Evolutionary conservation across 2,329 filamentous ascomycete species (phyloP).

Genomic region (Fusarium circinatum): DNA sequence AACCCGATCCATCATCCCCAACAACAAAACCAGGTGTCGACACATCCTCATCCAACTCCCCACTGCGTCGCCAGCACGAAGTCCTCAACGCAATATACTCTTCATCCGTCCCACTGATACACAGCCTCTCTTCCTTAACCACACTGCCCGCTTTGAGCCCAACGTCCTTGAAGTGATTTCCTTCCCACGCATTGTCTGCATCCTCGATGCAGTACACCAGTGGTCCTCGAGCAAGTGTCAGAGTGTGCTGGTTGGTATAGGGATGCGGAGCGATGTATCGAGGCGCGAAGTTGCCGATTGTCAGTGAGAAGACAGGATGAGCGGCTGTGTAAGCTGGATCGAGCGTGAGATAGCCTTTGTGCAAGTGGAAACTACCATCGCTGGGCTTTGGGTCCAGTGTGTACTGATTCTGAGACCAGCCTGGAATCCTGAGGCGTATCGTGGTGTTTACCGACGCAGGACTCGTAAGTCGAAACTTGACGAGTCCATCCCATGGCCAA

Average conservation of each 20-base stretch:
- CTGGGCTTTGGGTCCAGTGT: slow-evolving; percentile 50
- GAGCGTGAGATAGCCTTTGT: slow-evolving; percentile 61
- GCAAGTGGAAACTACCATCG: slow-evolving; percentile 22
- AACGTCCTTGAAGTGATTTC: slow-evolving; percentile 28
- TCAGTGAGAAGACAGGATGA: slow-evolving; percentile 50
- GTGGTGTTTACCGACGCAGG: slow-evolving; percentile 42
- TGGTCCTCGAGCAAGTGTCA: slow-evolving; percentile 66
- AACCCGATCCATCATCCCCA: accelerated
- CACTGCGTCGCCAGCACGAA: slow-evolving; percentile 1
- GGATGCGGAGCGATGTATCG: slow-evolving; percentile 64
- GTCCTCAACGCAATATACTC: slow-evolving; percentile 21
- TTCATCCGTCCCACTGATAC: not conserved
- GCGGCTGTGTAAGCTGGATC: slow-evolving; percentile 51
- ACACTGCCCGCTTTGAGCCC: not conserved
- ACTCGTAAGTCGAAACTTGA: slow-evolving; percentile 57
- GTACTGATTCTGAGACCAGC: slow-evolving; percentile 56
- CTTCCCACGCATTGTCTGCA: slow-evolving; percentile 27
- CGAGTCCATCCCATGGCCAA: slow-evolving; percentile 67
- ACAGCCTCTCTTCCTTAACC: slow-evolving; percentile 4
- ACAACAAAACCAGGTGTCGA: not conserved
- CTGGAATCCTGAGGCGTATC: slow-evolving; percentile 63
- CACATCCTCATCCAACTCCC: not conserved
- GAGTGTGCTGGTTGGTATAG: slow-evolving; percentile 64
- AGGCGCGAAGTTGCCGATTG: slow-evolving; percentile 57
- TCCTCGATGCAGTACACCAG: slow-evolving; percentile 71